Conservation (phyloP, 1,284 basidiomycete species). For the Hemileia vastatrix region DNA sequence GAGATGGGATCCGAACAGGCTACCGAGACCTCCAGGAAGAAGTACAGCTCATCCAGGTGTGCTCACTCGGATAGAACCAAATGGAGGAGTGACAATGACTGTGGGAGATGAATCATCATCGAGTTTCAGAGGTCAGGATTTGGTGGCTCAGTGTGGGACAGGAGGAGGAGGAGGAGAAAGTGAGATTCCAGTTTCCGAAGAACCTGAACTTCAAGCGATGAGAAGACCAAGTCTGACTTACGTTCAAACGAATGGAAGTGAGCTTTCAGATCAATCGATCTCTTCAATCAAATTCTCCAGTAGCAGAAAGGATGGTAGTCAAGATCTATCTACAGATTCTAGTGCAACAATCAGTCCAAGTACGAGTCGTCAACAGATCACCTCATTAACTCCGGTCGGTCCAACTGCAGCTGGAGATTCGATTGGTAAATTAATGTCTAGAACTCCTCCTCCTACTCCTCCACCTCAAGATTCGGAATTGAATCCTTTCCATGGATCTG, state of each 20-base stretch:
- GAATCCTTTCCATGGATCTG: background rate
- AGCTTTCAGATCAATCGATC: background rate
- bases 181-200: too few relatives aligned
- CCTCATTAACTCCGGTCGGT: background rate
- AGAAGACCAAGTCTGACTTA: background rate
- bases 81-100: background rate
- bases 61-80: background rate
- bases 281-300: background rate
- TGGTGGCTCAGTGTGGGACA: background rate
- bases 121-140: background rate
- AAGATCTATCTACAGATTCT: background rate
- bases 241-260: background rate
- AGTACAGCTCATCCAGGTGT: too few relatives aligned
- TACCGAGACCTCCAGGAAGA: too few relatives aligned
- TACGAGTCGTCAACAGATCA: background rate
- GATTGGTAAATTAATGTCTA: background rate
- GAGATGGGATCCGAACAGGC: too few relatives aligned
- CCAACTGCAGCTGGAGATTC: background rate
- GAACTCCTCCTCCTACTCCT: too few relatives aligned
- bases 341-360: background rate
- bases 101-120: background rate
- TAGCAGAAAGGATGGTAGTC: background rate
- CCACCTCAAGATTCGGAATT: background rate
- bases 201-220: background rate
- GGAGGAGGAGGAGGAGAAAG: background rate